Evolutionary conservation across 495 filamentous ascomycete species (phyloP), one percentile per base, ranked within the genome.

Genomic region (Bryoglossum gracile): DNA sequence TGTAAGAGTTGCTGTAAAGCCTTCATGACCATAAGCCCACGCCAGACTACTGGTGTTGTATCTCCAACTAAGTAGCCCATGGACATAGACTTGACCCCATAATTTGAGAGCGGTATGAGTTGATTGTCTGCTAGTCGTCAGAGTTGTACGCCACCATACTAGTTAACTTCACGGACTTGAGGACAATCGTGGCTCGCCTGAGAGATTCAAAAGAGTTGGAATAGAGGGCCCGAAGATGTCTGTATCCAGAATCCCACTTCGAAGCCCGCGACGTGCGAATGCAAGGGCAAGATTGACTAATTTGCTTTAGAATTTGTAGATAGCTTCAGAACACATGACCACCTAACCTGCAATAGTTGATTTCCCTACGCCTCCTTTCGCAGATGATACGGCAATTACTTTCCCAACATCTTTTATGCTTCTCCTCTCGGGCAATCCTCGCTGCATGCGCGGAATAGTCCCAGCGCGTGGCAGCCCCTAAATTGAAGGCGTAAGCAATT

Each of bases 211-310:
- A 1, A 99, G 74, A 1, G 87, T 95, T 2, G 92, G 92, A 49
- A 99, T 87, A 1, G 87, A 94, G 1, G 92, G 94, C 0, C 94
- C 94, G 63, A 95, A 97, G 61, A 99, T 88, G 64, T 99, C 92
- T 1, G 88, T 86, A 63, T 99, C 92, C 10, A 99, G 77, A 55
- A 99, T 85, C 1, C 92, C 92, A 21, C 82, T 78, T 45, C 86
- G 78, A 38, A 85, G 78, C 32, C 90, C 90, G 26, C 76, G 77
- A 36, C 84, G 80, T 2, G 89, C 87, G 55, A 95, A 84, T 17
- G 89, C 76, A 2, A 97, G 80, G 6, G 90, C 82, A 43, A 97
- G 77, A 61, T 97, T 97, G 19, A 86, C 88, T 86, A 44, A 21
- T 33, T 41, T 4, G 6, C 4, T 8, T 57, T 24, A 50, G 38